Percentiles rank a stretch among this genome's conserved stretches.
Conservation (phyloP, 768 basidiomycete genomes). For the Rubroboletus satanas region DNA sequence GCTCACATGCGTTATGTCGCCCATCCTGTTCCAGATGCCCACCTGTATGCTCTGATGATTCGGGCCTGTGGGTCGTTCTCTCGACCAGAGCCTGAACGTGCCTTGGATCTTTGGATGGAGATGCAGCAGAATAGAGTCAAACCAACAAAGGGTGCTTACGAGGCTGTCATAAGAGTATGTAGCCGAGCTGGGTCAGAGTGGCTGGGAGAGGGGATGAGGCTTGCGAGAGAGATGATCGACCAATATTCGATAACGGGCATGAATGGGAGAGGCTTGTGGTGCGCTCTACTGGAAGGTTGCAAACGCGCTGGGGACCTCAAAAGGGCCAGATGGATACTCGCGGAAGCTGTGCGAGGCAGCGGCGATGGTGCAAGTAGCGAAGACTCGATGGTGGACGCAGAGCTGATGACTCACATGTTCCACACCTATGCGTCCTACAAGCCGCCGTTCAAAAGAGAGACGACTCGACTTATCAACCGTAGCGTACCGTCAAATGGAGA, state of each 20-base stretch:
- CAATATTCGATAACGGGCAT: slow-evolving; percentile 39
- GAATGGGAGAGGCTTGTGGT: slow-evolving; percentile 61
- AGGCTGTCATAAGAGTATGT: slow-evolving; percentile 79
- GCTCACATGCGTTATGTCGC: slow-evolving; percentile 96
- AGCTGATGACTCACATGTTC: slow-evolving; percentile 79
- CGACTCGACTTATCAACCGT: slow-evolving; percentile 41
- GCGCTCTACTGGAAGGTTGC: slow-evolving; percentile 84
- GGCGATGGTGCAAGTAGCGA: slow-evolving; percentile 18
- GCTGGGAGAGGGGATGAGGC: slow-evolving; percentile 77
- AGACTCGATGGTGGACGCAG: slow-evolving; percentile 50
- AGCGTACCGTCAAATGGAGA: not conserved
- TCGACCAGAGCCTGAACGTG: slow-evolving; percentile 79
- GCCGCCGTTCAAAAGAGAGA: slow-evolving; percentile 58
- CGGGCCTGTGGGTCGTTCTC: slow-evolving; percentile 66
- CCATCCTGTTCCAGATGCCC: slow-evolving; percentile 70
- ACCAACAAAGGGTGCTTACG: slow-evolving; percentile 70
- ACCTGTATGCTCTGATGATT: slow-evolving; percentile 84
- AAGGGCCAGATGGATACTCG: slow-evolving; percentile 85
- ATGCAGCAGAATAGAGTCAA: slow-evolving; percentile 73
- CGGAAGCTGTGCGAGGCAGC: slow-evolving; percentile 53
- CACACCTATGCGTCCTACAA: slow-evolving; percentile 82
- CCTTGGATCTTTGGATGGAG: slow-evolving; percentile 89
- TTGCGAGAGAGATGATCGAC: slow-evolving; percentile 86
- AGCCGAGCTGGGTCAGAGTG: slow-evolving; percentile 63
- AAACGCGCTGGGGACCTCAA: slow-evolving; percentile 82